Percentiles rank a stretch among this genome's conserved stretches.
Evolutionary conservation across 2,329 filamentous ascomycete genomes (phyloP).

Genomic region (Neofusicoccum laricinum): DNA sequence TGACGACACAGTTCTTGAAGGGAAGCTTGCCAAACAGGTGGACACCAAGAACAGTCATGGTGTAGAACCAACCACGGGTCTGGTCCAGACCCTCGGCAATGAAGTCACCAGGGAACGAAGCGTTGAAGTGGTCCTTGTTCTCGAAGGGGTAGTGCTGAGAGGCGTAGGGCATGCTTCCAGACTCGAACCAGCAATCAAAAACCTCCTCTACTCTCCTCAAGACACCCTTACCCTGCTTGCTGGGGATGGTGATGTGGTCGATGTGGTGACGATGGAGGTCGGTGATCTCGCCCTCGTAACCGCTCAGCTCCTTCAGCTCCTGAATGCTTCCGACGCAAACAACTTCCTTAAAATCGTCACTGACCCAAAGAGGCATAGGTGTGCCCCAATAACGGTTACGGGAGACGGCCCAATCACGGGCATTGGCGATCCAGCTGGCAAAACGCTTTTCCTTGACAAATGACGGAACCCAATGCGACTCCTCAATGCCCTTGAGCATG

Average conservation of each 20-base stretch:
- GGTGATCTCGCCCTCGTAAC: slow-evolving; percentile 76
- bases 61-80: slow-evolving; percentile 97
- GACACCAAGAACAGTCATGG: slow-evolving; percentile 80
- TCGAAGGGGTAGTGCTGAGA: slow-evolving; percentile 91
- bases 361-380: slow-evolving; percentile 87
- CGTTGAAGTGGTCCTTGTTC: slow-evolving; percentile 76
- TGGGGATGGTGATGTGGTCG: slow-evolving; percentile 91
- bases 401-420: slow-evolving; percentile 93
- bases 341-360: slow-evolving; percentile 81
- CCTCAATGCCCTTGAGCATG: slow-evolving; percentile 87
- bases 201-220: slow-evolving; percentile 81
- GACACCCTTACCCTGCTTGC: slow-evolving; percentile 80
- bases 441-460: slow-evolving; percentile 92
- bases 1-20: slow-evolving; percentile 96
- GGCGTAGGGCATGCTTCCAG: slow-evolving; percentile 91
- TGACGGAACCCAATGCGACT: slow-evolving; percentile 86
- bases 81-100: slow-evolving; percentile 93
- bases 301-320: slow-evolving; percentile 81
- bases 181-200: slow-evolving; percentile 97
- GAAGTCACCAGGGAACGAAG: slow-evolving; percentile 86
- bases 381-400: slow-evolving; percentile 96
- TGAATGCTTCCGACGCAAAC: slow-evolving; percentile 82
- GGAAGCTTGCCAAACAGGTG: slow-evolving; percentile 81
- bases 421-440: slow-evolving; percentile 85
- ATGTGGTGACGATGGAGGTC: slow-evolving; percentile 93